Evolutionary conservation across 2,329 filamentous ascomycete species (phyloP), one percentile per base, ranked within the genome.

Genomic region (Penicillium crustosum): DNA sequence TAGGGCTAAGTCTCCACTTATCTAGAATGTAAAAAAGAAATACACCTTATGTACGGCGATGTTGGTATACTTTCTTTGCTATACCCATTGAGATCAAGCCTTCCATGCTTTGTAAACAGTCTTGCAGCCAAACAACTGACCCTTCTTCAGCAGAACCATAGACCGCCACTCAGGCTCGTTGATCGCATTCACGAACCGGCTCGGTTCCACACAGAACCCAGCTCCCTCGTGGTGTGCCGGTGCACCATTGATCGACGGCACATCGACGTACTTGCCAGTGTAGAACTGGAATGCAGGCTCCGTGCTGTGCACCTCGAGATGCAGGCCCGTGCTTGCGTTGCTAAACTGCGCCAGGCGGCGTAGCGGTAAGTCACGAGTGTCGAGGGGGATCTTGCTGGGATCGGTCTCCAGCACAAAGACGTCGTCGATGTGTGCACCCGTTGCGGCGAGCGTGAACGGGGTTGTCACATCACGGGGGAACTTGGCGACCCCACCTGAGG

Each of bases 211-310:
- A 74, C 92, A 96, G 79, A 97, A 95, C 0, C 89, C 93, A 44
- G 87, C 86, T 49, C 91, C 84, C 4, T 85, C 71, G 0, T 82
- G 84, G 49, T 90, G 83, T 1, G 88, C 86, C 0, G 88, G 85
- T 29, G 84, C 75, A 2, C 79, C 81, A 33, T 78, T 81, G 23
- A 81, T 79, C 58, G 75, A 88, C 0, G 90, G 88, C 13, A 96
- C 88, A 67, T 94, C 79, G 64, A 95, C 92, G 70, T 87, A 88
- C 70, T 90, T 88, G 63, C 93, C 94, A 0, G 92, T 95, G 78
- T 97, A 97, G 78, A 97, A 96, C 75, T 97, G 93, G 81, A 97
- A 97, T 0, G 91, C 90, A 0, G 94, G 94, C 80, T 97, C 93
- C 0, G 93, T 97, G 79, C 90, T 94, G 69, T 86, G 81, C 6